Percentiles rank a stretch among this genome's conserved stretches.
Evolutionary conservation across 163 green algal species (phyloP).

Genomic region (Scenedesmus sp.): DNA sequence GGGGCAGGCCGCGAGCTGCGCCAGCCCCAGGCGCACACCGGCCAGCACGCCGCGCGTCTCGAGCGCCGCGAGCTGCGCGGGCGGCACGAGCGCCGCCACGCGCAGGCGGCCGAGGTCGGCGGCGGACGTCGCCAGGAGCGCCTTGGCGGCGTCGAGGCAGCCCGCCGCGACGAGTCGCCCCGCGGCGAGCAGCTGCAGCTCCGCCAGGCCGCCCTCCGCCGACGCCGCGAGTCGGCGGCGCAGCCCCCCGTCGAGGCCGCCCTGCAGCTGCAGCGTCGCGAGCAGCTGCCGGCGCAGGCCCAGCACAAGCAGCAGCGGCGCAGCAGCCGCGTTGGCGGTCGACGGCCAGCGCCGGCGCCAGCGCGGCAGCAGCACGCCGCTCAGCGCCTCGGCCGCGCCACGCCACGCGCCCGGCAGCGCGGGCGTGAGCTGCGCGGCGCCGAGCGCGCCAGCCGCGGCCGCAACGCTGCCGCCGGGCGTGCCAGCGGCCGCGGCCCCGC

Average conservation of each 20-base stretch:
- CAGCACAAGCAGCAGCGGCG: background rate
- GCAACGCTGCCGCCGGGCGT: no score
- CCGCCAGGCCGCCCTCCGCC: background rate
- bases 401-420: no score
- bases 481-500: no score
- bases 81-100: background rate
- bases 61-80: no score
- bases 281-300: conserved; percentile 13
- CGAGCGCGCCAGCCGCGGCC: no score
- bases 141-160: conserved; percentile 4
- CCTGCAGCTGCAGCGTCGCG: background rate
- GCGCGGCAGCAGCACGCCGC: background rate
- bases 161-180: background rate
- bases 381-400: no score
- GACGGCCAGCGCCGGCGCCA: conserved; percentile 12
- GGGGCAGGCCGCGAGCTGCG: no score
- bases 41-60: no score
- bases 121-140: background rate
- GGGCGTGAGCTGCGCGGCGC: no score
- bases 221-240: background rate
- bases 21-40: no score
- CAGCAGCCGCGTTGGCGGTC: background rate
- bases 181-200: conserved; percentile 21
- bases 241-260: background rate
- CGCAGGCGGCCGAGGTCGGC: background rate